Percentiles rank a stretch among this genome's conserved stretches.
Evolutionary conservation across 2,329 filamentous ascomycete genomes (phyloP).

Genomic region (Beauveria sp.): DNA sequence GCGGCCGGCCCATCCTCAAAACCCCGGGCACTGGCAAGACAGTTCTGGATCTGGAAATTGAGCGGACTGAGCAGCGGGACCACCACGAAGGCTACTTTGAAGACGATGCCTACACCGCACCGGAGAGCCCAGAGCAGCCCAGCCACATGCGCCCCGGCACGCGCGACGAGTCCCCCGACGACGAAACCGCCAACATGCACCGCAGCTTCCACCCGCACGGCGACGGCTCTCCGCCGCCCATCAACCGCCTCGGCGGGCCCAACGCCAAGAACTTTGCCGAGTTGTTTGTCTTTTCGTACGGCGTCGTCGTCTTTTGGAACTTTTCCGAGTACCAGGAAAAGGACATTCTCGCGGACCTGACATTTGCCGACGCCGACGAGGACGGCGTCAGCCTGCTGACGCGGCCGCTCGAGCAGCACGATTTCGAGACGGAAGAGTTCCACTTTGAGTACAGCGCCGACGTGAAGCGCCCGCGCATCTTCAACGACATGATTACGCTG

Average conservation of each 20-base stretch:
- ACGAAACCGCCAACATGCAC: slow-evolving; percentile 19
- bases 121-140: slow-evolving; percentile 24
- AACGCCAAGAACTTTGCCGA: slow-evolving; percentile 79
- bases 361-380: slow-evolving; percentile 69
- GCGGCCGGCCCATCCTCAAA: slow-evolving; percentile 86
- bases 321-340: slow-evolving; percentile 95
- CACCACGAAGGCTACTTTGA: slow-evolving; percentile 90
- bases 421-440: slow-evolving; percentile 97
- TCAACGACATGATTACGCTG: slow-evolving; percentile 99
- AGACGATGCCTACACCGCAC: slow-evolving; percentile 51
- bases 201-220: slow-evolving; percentile 23
- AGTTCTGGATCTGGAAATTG: slow-evolving; percentile 89
- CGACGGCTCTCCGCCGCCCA: slow-evolving; percentile 38
- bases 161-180: slow-evolving; percentile 25
- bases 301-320: slow-evolving; percentile 98
- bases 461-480: slow-evolving; percentile 81
- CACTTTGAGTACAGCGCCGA: slow-evolving; percentile 93
- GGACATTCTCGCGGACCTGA: slow-evolving; percentile 88
- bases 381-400: slow-evolving; percentile 61
- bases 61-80: slow-evolving; percentile 80
- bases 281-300: slow-evolving; percentile 96
- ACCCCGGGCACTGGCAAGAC: slow-evolving; percentile 85
- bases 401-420: slow-evolving; percentile 73
- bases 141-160: slow-evolving; percentile 20
- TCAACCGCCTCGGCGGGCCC: slow-evolving; percentile 51